Evolutionary conservation across 208 protist species (phyloP), one percentile per base, ranked within the genome.

Genomic region (Leishmania guyanensis): DNA sequence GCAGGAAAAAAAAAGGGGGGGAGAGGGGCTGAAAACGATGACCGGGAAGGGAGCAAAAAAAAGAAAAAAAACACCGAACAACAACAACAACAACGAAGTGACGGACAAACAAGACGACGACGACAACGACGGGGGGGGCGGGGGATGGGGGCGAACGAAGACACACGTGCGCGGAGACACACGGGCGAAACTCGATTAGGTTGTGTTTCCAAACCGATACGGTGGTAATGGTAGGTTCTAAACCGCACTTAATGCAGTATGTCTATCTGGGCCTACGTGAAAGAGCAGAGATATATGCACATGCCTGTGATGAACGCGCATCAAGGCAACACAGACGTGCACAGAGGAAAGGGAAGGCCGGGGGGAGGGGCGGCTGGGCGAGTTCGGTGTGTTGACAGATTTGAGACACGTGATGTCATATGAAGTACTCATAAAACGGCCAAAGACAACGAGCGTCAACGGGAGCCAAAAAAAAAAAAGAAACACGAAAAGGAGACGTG

Each of bases 61-160:
- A 80, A 29, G 51, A 51, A 50, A 26, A 48, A 62, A 56, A 77
- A 53, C 17, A 16, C 29, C 69, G 50, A 46, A 84, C 22, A 81
- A 77, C 78, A 78, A 81, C 43, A 76, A 83, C n/a, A 58, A 29
- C 29, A 77, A 50, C 0, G 36, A 46, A 46, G 43, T 46, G 43
- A 46, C 43, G 43, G 43, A 46, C 43, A 4, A 46, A 46, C 43
- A 46, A 46, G 43, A 46, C 43, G 4, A 46, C 43, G 43, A 46
- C 43, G 43, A 46, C 33, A 78, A 22, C 60, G 53, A 51, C 10
- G 1, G 51, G 2, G 51, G 1, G 22, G 3, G 73, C 26, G 29
- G 29, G 29, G 20, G 26, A 64, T 29, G 29, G 14, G 3, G 5
- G 8, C 58, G 29, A 14, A 33, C 26, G 58, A 64, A 64, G 58